Evolutionary conservation across 129 eudicot genomes (phyloP).

Genomic region (Flaveria linearis): DNA sequence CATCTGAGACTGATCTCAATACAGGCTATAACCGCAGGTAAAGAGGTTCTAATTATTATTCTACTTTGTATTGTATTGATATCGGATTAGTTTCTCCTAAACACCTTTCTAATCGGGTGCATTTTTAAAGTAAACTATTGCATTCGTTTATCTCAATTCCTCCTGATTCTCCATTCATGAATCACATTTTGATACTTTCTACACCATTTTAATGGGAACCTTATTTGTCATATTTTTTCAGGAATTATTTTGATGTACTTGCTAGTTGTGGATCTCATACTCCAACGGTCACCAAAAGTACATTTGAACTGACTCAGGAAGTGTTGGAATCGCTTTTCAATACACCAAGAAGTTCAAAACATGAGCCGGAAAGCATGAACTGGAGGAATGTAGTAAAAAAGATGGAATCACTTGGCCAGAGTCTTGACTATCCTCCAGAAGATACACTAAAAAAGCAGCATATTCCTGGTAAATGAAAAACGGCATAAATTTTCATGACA

Average conservation of each 20-base stretch:
- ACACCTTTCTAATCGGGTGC: neutral
- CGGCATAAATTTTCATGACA: neutral
- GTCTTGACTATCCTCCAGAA: constrained; percentile 33
- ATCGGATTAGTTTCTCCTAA: neutral
- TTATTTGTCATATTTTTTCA: constrained; percentile 27
- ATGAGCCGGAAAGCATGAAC: constrained; percentile 72
- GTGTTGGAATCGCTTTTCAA: constrained; percentile 80
- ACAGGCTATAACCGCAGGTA: constrained; percentile 62
- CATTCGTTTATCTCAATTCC: neutral
- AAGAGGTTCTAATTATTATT: neutral
- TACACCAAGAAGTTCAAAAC: constrained; percentile 71
- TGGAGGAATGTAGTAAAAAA: constrained; percentile 90
- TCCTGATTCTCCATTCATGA: neutral
- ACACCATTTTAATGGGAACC: neutral
- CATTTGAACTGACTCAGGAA: constrained; percentile 62
- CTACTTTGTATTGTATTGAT: constrained; percentile 3
- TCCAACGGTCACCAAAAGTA: constrained; percentile 34
- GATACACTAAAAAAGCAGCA: constrained; percentile 36
- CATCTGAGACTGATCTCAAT: constrained; percentile 60
- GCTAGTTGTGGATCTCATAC: constrained; percentile 38
- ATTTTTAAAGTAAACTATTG: neutral
- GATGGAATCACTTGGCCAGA: constrained; percentile 68
- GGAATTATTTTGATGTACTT: constrained; percentile 57
- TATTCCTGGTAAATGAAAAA: constrained; percentile 43
- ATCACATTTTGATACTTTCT: neutral